Evolutionary conservation across 192 early-diverging fungal genomes (phyloP).

Genomic region (Coemansia sp.): DNA sequence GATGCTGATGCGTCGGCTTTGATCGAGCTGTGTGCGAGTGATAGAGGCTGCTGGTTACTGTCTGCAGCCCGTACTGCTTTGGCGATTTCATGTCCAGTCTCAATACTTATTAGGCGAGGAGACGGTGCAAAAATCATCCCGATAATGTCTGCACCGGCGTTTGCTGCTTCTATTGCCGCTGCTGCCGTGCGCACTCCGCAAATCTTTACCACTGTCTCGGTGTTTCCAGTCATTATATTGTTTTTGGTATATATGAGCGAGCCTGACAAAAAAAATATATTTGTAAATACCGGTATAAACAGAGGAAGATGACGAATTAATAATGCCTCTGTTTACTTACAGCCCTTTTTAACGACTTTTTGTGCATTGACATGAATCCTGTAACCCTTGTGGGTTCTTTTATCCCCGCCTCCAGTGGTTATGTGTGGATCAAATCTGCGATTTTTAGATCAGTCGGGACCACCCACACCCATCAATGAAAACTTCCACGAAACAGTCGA

Average conservation of each 20-base stretch:
- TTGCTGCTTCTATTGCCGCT: constrained; percentile 73
- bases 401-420: no score
- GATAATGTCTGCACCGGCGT: constrained; percentile 83
- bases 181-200: constrained; percentile 84
- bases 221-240: background rate
- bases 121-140: constrained; percentile 93
- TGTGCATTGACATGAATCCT: no score
- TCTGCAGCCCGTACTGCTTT: constrained; percentile 53
- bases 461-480: no score
- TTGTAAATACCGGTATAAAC: background rate
- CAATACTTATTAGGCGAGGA: constrained; percentile 68
- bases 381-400: no score
- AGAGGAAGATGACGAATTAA: no score
- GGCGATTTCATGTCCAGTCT: constrained; percentile 68
- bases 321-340: no score
- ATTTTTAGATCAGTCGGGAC: no score
- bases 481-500: no score
- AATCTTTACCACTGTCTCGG: constrained; percentile 72
- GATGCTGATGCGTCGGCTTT: background rate
- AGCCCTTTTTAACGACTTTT: no score
- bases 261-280: no score
- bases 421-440: no score
- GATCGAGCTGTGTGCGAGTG: background rate
- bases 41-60: background rate
- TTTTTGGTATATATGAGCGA: no score